These are phyloP conservation scores for Catunica adiposa DNA, from an alignment of 2,329 filamentous ascomycete species.

Conservation along the genomic window DNA sequence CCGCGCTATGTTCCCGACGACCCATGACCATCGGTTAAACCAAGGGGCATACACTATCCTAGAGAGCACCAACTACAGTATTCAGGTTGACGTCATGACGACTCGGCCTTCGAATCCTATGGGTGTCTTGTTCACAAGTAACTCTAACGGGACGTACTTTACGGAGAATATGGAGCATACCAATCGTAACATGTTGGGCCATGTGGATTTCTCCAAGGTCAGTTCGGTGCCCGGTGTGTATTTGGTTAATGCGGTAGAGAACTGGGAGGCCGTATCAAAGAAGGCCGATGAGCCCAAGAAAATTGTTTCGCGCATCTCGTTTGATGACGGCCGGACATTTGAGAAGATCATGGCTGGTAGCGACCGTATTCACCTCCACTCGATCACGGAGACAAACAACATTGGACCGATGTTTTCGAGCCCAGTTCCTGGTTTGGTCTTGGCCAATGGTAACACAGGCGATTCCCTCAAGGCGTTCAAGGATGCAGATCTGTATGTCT, in stretches of 20 bases:
- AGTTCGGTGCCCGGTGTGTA: conserved; percentile 83
- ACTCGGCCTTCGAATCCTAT: conserved; percentile 48
- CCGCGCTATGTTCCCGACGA: conserved; percentile 69
- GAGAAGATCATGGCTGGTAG: conserved; percentile 51
- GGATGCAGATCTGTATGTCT: conserved; percentile 70
- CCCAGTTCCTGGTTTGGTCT: conserved; percentile 77
- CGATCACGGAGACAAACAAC: conserved; percentile 71
- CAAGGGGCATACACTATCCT: conserved; percentile 86
- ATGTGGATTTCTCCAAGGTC: conserved; percentile 92
- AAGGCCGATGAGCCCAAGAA: conserved; percentile 40
- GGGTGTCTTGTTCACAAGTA: conserved; percentile 85
- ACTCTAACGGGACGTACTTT: conserved; percentile 94
- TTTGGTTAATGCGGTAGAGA: conserved; percentile 75
- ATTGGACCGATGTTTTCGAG: conserved; percentile 82
- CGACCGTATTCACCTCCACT: conserved; percentile 69
- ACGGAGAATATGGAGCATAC: conserved; percentile 83
- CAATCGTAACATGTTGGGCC: conserved; percentile 59
- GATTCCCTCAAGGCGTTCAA: conserved; percentile 51
- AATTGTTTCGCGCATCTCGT: conserved; percentile 69
- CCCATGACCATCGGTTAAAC: conserved; percentile 51
- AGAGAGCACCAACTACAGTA: conserved; percentile 93
- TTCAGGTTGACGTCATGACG: conserved; percentile 87
- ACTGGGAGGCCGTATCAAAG: conserved; percentile 57
- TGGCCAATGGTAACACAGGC: conserved; percentile 87
- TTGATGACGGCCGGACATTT: conserved; percentile 86